phyloP scores from a whole-genome alignment of 2,329 filamentous ascomycete genomes.

The Raffaelea albimanens region DNA sequence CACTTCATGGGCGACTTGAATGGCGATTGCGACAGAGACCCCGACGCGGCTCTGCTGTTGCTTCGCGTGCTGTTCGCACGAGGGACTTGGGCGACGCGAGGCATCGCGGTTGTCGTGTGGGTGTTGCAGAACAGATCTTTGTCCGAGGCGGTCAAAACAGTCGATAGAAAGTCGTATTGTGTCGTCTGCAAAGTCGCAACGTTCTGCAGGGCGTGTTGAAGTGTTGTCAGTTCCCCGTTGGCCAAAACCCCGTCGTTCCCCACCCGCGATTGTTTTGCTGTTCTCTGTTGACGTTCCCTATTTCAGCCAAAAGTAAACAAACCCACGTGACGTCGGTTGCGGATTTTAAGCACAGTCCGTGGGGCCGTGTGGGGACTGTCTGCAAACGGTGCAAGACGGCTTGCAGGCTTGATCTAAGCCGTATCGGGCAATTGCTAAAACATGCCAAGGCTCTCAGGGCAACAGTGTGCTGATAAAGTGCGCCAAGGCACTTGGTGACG shows the following conservation, averaged over 20 bases:
- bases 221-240: slow-evolving; percentile 6
- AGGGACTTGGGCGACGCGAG: slow-evolving; percentile 47
- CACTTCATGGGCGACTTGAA: slow-evolving; percentile 51
- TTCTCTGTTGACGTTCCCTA: slow-evolving; percentile 1
- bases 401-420: too few species aligned
- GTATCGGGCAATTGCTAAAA: neutral
- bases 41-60: slow-evolving; percentile 34
- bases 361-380: too few species aligned
- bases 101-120: slow-evolving; percentile 37
- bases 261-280: slow-evolving; percentile 5
- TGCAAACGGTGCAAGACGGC: too few species aligned
- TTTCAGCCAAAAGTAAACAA: slow-evolving; percentile 19
- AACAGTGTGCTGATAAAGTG: too few species aligned
- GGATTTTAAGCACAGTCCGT: too few species aligned
- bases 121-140: too few species aligned
- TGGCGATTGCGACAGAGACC: slow-evolving; percentile 37
- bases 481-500: too few species aligned
- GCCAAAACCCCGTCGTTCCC: too few species aligned
- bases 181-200: neutral
- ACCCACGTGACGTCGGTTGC: slow-evolving; percentile 9
- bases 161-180: too few species aligned
- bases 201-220: neutral
- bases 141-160: too few species aligned
- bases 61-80: slow-evolving; percentile 30
- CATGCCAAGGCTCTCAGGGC: too few species aligned